A percentile compares a stretch with the other conserved stretches of the same genome.
Evolutionary conservation across 2,329 filamentous ascomycete genomes (phyloP).

Genomic region (Sporothrix globosa): DNA sequence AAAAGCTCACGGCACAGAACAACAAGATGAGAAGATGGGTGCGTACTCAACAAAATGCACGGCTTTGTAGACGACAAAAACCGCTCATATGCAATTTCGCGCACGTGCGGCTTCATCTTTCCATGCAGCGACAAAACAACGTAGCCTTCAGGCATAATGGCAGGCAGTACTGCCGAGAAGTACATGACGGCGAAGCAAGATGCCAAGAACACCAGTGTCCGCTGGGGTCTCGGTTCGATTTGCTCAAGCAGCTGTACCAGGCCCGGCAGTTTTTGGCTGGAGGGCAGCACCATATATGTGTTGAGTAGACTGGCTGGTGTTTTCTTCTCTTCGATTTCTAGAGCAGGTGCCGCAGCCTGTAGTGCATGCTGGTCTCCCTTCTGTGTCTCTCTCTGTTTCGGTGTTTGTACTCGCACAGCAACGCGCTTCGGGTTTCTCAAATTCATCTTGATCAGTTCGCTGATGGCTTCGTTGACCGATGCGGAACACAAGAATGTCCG

Average conservation of each 20-base stretch:
- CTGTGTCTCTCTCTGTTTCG: conserved; percentile 47
- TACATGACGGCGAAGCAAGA: conserved; percentile 96
- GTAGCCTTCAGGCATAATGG: conserved; percentile 69
- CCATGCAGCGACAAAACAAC: conserved; percentile 82
- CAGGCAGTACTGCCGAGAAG: conserved; percentile 77
- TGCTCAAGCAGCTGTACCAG: conserved; percentile 70
- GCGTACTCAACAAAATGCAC: conserved; percentile 71
- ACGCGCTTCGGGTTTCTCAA: conserved; percentile 94
- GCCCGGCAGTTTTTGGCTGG: conserved; percentile 78
- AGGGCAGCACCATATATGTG: conserved; percentile 75
- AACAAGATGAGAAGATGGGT: not conserved
- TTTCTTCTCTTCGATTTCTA: conserved; percentile 73
- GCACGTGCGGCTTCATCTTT: conserved; percentile 85
- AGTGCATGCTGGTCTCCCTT: not conserved
- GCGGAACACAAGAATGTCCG: conserved; percentile 93
- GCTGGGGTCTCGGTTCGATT: conserved; percentile 74
- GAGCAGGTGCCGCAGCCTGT: conserved; percentile 51
- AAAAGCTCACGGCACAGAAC: not conserved
- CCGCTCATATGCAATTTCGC: conserved; percentile 81
- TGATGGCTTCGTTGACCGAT: conserved; percentile 91
- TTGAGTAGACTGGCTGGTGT: conserved; percentile 93
- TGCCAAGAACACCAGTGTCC: conserved; percentile 88
- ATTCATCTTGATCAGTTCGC: conserved; percentile 89
- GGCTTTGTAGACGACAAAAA: conserved; percentile 77
- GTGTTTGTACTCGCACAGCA: conserved; percentile 83